These are phyloP conservation scores for Aegilops speltoides DNA, from an alignment of 176 grass and related monocot genomes.

Conservation along the genomic window DNA sequence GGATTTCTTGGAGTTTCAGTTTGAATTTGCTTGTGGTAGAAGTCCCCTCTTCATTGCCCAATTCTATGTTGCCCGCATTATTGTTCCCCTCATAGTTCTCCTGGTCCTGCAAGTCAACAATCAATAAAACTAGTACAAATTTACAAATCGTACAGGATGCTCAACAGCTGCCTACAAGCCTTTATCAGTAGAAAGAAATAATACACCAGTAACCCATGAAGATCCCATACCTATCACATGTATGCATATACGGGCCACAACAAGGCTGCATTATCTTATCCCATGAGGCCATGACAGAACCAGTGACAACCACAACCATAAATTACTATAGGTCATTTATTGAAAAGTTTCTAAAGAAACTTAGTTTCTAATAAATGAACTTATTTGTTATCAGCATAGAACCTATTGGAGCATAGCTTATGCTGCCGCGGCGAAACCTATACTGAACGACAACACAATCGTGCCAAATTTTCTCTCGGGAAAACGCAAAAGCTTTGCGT, in stretches of 20 bases:
- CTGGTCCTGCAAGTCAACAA: conserved; percentile 34
- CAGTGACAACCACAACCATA: not conserved
- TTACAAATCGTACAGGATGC: not conserved
- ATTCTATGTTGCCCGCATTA: conserved; percentile 34
- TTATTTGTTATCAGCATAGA: not conserved
- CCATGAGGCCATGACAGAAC: not conserved
- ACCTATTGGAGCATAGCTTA: not conserved
- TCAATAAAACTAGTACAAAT: not conserved
- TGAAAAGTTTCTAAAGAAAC: not conserved
- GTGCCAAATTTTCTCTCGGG: not conserved
- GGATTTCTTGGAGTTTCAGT: conserved; percentile 51
- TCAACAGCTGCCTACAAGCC: not conserved
- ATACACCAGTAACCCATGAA: not conserved
- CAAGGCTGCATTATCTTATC: not conserved
- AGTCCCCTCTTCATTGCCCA: conserved; percentile 37
- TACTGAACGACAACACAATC: not conserved
- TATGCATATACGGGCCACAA: not conserved
- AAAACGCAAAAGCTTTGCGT: not conserved
- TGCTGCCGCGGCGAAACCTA: not conserved
- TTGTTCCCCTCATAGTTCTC: conserved; percentile 36
- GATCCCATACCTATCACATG: not conserved
- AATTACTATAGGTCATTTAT: not conserved
- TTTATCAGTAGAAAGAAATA: not conserved
- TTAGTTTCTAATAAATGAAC: too few species aligned
- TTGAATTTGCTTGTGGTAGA: conserved; percentile 47